A percentile compares a stretch with the other conserved stretches of the same genome.
phyloP scores from a whole-genome alignment of 306 rosid species.

The Malus sieversii region DNA sequence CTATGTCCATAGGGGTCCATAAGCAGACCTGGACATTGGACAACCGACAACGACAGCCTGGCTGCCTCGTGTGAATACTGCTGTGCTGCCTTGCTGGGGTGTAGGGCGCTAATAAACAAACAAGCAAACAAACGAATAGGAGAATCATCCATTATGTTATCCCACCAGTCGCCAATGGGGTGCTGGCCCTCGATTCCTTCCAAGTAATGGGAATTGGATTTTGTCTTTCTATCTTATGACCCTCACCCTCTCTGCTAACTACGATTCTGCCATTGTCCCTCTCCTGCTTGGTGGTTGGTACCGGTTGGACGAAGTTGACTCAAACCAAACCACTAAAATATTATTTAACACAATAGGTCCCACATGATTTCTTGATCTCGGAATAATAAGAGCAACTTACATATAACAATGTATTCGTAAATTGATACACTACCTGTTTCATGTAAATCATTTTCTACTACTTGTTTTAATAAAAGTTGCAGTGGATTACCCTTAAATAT shows the following conservation, averaged over 20 bases:
- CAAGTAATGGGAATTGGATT: background rate
- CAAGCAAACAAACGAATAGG: background rate
- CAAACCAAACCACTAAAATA: background rate
- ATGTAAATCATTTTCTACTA: too few relatives aligned
- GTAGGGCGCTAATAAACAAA: too few relatives aligned
- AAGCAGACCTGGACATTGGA: too few relatives aligned
- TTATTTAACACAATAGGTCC: too few relatives aligned
- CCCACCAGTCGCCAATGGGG: background rate
- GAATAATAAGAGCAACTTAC: too few relatives aligned
- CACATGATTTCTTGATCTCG: too few relatives aligned
- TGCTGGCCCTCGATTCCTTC: background rate
- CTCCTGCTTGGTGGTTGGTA: too few relatives aligned
- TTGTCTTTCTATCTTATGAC: background rate
- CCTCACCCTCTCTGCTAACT: background rate
- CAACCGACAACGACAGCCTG: background rate
- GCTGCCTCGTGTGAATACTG: background rate
- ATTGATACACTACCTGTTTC: too few relatives aligned
- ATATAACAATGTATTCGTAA: too few relatives aligned
- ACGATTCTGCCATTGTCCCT: background rate
- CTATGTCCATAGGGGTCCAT: too few relatives aligned
- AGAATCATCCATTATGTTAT: too few relatives aligned
- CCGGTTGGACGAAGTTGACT: background rate
- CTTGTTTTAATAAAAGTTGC: background rate
- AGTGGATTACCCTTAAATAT: background rate
- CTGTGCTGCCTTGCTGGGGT: too few relatives aligned